Evolutionary conservation across 768 basidiomycete species (phyloP).

Genomic region (Phanerodontia chrysosporium): DNA sequence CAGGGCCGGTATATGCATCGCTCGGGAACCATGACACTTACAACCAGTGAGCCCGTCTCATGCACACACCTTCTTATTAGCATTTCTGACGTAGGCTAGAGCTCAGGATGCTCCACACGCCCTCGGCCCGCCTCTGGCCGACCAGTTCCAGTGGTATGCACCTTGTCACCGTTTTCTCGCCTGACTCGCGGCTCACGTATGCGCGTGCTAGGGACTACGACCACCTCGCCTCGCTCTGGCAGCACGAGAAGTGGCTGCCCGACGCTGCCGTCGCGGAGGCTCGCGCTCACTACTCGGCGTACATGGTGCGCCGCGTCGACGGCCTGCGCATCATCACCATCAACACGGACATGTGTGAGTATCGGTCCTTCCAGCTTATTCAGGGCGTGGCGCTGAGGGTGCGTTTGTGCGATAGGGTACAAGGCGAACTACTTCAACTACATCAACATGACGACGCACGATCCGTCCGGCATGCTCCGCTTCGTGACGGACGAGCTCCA

Average conservation of each 20-base stretch:
- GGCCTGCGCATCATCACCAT: conserved; percentile 70
- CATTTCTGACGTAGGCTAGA: conserved; percentile 24
- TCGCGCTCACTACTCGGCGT: conserved; percentile 66
- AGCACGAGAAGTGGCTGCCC: conserved; percentile 67
- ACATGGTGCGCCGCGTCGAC: conserved; percentile 62
- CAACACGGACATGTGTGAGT: conserved; percentile 74
- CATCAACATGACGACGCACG: conserved; percentile 66
- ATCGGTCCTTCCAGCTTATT: too few species aligned
- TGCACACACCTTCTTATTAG: not conserved
- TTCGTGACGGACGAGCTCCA: conserved; percentile 78
- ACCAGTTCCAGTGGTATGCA: conserved; percentile 63
- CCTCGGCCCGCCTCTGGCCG: conserved; percentile 47
- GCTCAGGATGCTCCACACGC: conserved; percentile 60
- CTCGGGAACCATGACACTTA: conserved; percentile 78
- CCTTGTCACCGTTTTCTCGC: not conserved
- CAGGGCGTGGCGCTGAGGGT: not conserved
- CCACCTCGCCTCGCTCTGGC: conserved; percentile 67
- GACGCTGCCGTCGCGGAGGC: conserved; percentile 52
- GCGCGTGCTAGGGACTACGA: conserved; percentile 65
- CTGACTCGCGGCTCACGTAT: not conserved
- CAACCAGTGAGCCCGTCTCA: conserved; percentile 43
- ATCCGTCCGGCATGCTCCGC: conserved; percentile 71
- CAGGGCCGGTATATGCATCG: conserved; percentile 71
- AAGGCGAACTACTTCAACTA: conserved; percentile 75
- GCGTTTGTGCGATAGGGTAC: not conserved